Base-by-base conservation (phyloP, 129 eudicot species). In the Saussurea involucrata region DNA sequence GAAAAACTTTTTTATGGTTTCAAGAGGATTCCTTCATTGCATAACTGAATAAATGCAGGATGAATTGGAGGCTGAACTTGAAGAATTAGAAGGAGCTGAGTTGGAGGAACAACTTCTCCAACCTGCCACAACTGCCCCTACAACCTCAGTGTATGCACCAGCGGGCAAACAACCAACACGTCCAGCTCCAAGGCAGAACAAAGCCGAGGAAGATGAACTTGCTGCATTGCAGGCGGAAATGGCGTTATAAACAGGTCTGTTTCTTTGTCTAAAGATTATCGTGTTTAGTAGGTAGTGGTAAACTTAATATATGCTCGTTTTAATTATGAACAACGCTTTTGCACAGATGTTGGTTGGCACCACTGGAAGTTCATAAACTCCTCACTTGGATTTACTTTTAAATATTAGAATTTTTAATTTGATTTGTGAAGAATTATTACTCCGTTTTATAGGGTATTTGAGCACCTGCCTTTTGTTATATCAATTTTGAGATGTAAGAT, bases 201-300 rank as follows among this genome's bases (percentile, higher is more conserved):
- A 78, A 71, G 82, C 81, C 5, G 86, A 87, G 28, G 90, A 87
- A 77, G 90, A 87, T 71, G 90, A 83, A 81, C 80, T 87, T 37
- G 86, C 83, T 69, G 86, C 84, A 65, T 81, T 83, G 72, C 87
- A 81, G 82, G 85, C 84, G n/a, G 90, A 87, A 66, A 58, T 87
- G 88, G 88, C 90, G 24, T 15, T 80, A 66, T 80, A 84, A 74
- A 57, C 68, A 71, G 69, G 81, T 53, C 28, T 21, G 37, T 24
- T 33, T 27, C 22, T 12, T 22, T 73, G 1, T 68, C 0, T 27
- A 13, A 13, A 10, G 12, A 44, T 12, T 31, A 12, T 4, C 17
- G 28, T 22, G 10, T 17, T 49, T 49, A 17, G 21, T 15, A 49
- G 21, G 60, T 49, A 17, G 60, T 49, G 60, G 60, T 6, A 49